A percentile compares a stretch with the other conserved stretches of the same genome.
These are phyloP conservation scores for Fagopyrum tataricum DNA, from an alignment of 148 eudicot genomes.

Conservation along the genomic window DNA sequence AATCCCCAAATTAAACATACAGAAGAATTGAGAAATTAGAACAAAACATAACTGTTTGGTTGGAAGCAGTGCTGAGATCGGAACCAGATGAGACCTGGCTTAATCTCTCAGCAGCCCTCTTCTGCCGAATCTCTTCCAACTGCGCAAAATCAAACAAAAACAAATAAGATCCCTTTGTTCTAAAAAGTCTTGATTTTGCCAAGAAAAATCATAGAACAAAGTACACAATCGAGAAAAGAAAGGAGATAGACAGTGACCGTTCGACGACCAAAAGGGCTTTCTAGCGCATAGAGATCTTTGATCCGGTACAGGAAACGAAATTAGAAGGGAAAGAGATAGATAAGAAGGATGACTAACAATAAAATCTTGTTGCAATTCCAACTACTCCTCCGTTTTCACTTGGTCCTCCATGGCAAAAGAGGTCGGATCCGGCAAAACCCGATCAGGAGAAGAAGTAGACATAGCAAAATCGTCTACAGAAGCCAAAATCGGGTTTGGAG, in stretches of 20 bases:
- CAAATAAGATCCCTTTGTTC: neutral
- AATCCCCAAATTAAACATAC: neutral
- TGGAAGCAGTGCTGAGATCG: conserved; percentile 56
- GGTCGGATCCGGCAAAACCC: too few species aligned
- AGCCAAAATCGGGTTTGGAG: too few species aligned
- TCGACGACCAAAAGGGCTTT: conserved; percentile 71
- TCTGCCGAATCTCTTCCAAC: conserved; percentile 86
- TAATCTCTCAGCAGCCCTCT: conserved; percentile 80
- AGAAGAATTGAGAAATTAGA: neutral
- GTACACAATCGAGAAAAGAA: neutral
- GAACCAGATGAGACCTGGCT: conserved; percentile 76
- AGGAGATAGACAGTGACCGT: conserved; percentile 35
- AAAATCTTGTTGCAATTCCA: too few species aligned
- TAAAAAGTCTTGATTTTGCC: neutral
- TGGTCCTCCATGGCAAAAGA: too few species aligned
- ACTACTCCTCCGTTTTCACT: too few species aligned
- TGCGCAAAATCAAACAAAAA: conserved; percentile 10
- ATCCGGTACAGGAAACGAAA: too few species aligned
- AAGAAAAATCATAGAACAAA: neutral
- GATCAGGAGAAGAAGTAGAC: too few species aligned
- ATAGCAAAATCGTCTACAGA: too few species aligned
- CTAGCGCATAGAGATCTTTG: too few species aligned
- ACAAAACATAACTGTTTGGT: conserved; percentile 30
- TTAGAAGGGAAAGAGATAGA: too few species aligned
- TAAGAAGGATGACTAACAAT: too few species aligned